A percentile compares a stretch with the other conserved stretches of the same genome.
These are phyloP conservation scores for Calonectria montana DNA, from an alignment of 2,329 filamentous ascomycete genomes.

Conservation along the genomic window DNA sequence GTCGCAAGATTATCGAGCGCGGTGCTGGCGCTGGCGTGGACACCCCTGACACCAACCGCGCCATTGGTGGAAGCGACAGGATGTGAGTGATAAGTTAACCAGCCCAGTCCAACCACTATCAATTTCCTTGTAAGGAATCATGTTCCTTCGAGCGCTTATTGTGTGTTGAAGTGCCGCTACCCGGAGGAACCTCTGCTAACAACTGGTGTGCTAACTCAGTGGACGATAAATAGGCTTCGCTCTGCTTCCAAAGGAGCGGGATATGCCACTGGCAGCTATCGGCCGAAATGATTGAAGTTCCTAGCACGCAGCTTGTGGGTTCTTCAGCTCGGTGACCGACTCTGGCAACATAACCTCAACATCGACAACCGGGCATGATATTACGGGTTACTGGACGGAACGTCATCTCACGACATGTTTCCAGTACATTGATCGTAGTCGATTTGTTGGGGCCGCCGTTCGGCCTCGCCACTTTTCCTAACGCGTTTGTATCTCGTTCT, in stretches of 20 bases:
- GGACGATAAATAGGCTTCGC: conserved; percentile 86
- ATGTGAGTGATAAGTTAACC: conserved; percentile 85
- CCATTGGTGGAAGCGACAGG: conserved; percentile 85
- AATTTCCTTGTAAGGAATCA: conserved; percentile 88
- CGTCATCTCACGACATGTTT: conserved; percentile 33
- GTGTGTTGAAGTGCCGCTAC: conserved; percentile 75
- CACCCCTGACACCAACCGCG: conserved; percentile 78
- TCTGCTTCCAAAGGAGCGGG: conserved; percentile 80
- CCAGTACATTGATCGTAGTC: conserved; percentile 40
- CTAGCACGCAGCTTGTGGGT: conserved; percentile 28
- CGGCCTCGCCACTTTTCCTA: conserved; percentile 44
- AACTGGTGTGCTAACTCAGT: conserved; percentile 82
- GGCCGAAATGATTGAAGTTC: conserved; percentile 47
- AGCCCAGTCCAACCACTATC: conserved; percentile 48
- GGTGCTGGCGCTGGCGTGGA: conserved; percentile 68
- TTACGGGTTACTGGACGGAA: conserved; percentile 30
- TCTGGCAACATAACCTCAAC: conserved; percentile 41
- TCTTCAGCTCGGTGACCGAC: conserved; percentile 37
- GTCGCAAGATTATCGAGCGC: conserved; percentile 86
- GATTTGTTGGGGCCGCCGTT: conserved; percentile 40
- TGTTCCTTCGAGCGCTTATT: conserved; percentile 83
- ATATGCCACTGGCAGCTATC: conserved; percentile 54
- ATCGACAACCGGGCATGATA: conserved; percentile 42
- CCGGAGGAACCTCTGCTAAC: conserved; percentile 78
- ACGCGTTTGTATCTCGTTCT: conserved; percentile 56